Conservation (phyloP, 2,329 filamentous ascomycete genomes). For the Aphanocladium album region DNA sequence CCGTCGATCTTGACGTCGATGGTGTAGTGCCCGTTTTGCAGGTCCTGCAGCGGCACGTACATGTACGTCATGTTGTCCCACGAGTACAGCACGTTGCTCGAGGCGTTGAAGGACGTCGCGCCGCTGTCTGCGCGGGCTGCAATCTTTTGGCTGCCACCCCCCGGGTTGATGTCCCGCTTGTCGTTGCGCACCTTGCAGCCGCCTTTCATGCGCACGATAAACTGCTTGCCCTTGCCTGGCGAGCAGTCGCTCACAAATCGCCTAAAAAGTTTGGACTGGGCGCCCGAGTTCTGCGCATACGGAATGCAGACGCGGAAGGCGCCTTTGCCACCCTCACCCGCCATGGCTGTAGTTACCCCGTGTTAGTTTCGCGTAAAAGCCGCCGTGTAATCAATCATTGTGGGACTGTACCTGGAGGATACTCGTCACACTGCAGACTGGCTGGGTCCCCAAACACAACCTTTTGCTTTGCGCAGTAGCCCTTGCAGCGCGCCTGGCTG, state of each 20-base stretch:
- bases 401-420: not conserved
- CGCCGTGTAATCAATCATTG: no score
- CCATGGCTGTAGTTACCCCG: not conserved
- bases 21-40: not conserved
- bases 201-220: not conserved
- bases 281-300: not conserved
- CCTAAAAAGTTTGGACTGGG: not conserved
- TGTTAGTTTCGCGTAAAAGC: no score
- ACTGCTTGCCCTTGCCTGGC: not conserved
- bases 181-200: conserved; percentile 5
- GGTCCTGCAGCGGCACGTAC: conserved; percentile 1
- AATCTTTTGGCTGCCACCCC: not conserved
- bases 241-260: conserved; percentile 1
- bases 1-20: not conserved
- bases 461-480: not conserved
- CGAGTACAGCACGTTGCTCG: not conserved
- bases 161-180: not conserved
- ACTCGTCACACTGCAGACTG: not conserved
- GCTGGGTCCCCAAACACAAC: not conserved
- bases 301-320: not conserved
- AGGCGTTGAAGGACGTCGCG: not conserved
- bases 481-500: conserved; percentile 3
- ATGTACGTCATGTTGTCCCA: conserved; percentile 5
- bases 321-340: not conserved
- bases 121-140: not conserved